Conservation (phyloP, 2,329 filamentous ascomycete species). For the Exophiala mesophila region DNA sequence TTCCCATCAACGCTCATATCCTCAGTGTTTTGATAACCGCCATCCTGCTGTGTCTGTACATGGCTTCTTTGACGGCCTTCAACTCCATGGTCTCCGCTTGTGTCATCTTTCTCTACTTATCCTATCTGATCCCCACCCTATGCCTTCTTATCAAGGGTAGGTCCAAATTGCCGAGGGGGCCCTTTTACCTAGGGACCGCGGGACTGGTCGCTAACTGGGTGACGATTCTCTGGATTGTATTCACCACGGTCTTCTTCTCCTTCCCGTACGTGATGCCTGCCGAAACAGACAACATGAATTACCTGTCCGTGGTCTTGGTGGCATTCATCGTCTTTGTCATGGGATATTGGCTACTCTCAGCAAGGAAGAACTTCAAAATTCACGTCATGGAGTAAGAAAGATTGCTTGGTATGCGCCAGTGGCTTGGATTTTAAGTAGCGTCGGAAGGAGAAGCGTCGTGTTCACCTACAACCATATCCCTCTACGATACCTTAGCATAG, state of each 20-base stretch:
- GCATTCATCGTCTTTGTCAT: background rate
- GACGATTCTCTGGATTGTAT: conserved; percentile 43
- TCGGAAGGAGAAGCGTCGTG: no score
- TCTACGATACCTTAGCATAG: no score
- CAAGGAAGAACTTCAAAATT: no score
- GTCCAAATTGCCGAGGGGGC: conserved; percentile 41
- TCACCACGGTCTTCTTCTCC: conserved; percentile 47
- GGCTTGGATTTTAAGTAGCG: no score
- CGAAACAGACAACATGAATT: conserved; percentile 21
- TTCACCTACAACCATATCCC: no score
- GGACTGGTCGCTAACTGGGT: conserved; percentile 41
- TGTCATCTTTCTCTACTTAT: conserved; percentile 44
- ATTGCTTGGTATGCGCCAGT: no score
- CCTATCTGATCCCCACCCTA: conserved; percentile 43
- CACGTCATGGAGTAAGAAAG: no score
- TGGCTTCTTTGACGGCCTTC: conserved; percentile 1
- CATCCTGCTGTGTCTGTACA: conserved; percentile 37
- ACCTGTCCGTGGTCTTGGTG: background rate
- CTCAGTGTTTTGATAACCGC: conserved; percentile 45
- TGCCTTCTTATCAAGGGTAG: conserved; percentile 44
- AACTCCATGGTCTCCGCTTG: conserved; percentile 31
- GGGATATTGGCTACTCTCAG: background rate
- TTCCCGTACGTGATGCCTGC: conserved; percentile 37
- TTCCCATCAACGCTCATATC: conserved; percentile 45
- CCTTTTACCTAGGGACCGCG: conserved; percentile 44